Conservation (phyloP, 768 basidiomycete genomes). For the Rhodotorula babjevae region DNA sequence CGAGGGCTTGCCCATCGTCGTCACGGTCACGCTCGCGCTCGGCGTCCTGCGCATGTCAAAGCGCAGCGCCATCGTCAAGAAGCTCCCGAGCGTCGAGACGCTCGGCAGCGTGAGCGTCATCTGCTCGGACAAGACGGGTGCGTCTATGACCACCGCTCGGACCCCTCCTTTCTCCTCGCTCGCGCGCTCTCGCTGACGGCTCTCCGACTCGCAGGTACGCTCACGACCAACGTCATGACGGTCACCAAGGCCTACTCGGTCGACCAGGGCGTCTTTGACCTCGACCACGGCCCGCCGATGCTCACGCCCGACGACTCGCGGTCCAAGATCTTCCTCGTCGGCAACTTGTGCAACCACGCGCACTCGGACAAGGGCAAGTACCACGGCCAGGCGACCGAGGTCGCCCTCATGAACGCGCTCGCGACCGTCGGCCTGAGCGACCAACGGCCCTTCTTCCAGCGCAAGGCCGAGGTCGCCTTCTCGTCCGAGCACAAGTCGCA, state of each 20-base stretch:
- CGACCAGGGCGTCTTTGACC: conserved; percentile 63
- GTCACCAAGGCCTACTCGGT: conserved; percentile 82
- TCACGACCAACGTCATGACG: conserved; percentile 94
- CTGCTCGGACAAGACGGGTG: conserved; percentile 94
- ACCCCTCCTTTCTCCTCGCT: background rate
- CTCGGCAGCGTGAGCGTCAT: conserved; percentile 94
- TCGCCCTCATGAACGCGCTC: conserved; percentile 78
- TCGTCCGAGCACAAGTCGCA: conserved; percentile 91
- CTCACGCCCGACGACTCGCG: conserved; percentile 48
- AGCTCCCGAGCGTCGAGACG: conserved; percentile 88
- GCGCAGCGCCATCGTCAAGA: conserved; percentile 94
- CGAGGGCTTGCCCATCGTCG: conserved; percentile 92
- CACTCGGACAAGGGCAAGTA: conserved; percentile 65
- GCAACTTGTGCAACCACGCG: conserved; percentile 85
- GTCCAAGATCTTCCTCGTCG: conserved; percentile 75
- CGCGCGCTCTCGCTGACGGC: background rate
- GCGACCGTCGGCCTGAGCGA: conserved; percentile 64
- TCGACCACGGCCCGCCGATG: conserved; percentile 55
- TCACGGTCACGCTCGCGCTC: conserved; percentile 90
- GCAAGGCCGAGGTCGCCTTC: conserved; percentile 71
- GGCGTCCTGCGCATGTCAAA: conserved; percentile 92
- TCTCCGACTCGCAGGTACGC: conserved; percentile 57
- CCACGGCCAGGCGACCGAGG: conserved; percentile 88
- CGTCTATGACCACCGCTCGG: conserved; percentile 31
- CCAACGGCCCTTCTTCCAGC: conserved; percentile 54